Percentiles rank a stretch among this genome's conserved stretches.
Conservation (phyloP, 2,329 filamentous ascomycete genomes). For the Neodidymelliopsis sp. region DNA sequence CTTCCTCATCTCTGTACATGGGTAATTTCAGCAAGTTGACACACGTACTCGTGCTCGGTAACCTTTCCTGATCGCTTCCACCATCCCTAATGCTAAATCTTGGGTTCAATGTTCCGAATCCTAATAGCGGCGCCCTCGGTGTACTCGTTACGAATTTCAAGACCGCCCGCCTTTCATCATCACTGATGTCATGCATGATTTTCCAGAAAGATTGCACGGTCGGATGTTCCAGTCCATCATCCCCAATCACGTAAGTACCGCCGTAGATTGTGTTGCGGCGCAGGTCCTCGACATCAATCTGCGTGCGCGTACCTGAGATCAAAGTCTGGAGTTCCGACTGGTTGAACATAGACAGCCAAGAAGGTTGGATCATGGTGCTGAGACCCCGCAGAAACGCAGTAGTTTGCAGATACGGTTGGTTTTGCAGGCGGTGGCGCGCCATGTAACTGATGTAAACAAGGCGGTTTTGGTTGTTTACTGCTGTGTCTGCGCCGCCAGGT, state of each 20-base stretch:
- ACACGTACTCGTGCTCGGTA: slow-evolving; percentile 95
- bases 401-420: slow-evolving; percentile 82
- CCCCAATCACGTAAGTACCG: slow-evolving; percentile 87
- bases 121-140: slow-evolving; percentile 85
- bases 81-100: slow-evolving; percentile 89
- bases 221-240: slow-evolving; percentile 84
- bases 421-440: slow-evolving; percentile 82
- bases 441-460: slow-evolving; percentile 95
- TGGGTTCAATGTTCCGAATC: slow-evolving; percentile 85
- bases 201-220: slow-evolving; percentile 91
- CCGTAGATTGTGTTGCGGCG: slow-evolving; percentile 85
- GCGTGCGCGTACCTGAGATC: slow-evolving; percentile 83
- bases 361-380: slow-evolving; percentile 84
- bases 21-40: slow-evolving; percentile 95
- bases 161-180: slow-evolving; percentile 81
- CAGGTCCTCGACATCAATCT: slow-evolving; percentile 88
- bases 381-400: slow-evolving; percentile 87
- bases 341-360: slow-evolving; percentile 99
- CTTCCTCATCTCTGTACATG: slow-evolving; percentile 71
- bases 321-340: slow-evolving; percentile 92
- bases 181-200: slow-evolving; percentile 78
- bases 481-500: slow-evolving; percentile 74
- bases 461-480: slow-evolving; percentile 90
- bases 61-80: slow-evolving; percentile 74
- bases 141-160: slow-evolving; percentile 97